Base-by-base conservation (phyloP, 2,329 filamentous ascomycete species). In the Claviceps cyperi region DNA sequence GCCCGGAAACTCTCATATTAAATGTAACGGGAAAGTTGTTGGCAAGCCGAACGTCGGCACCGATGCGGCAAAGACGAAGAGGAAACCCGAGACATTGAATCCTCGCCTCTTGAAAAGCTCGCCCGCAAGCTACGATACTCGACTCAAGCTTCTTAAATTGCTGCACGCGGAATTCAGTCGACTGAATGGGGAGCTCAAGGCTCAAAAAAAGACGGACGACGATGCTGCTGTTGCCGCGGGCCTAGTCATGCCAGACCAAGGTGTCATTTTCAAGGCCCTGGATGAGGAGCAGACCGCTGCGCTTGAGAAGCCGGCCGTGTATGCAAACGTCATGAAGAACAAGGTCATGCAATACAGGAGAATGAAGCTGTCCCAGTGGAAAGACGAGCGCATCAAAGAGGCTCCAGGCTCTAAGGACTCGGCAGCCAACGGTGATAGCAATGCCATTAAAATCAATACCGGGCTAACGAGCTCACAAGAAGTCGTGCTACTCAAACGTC, bases 241-340 rank as follows among this genome's bases (percentile, higher is more conserved):
- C 40, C 68, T 86, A 2, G 59, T 81, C 15, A 63, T 88, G 45
- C 76, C 75, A 1, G 71, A 79, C 1, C 80, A 86, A 59, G 76
- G 82, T 44, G 70, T 90, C 21, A 83, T 89, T 53, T 77, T 75
- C 56, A 71, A 79, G 53, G 78, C 80, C 0, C 69, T 91, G 1
- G 84, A 91, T 56, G 80, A 90, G 53, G 94, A 98, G 66, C 81
- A 94, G 62, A 77, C 77, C 37, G 70, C 80, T 7, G 89, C 89
- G 1, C 72, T 72, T 13, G 79, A 82, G 15, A 83, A 83, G 52
- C 68, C 75, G 1, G 66, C 75, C 0, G 79, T 97, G 28, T 98
- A 98, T 60, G 72, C 76, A 7, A 95, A 94, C 58, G 72, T 89
- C 24, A 80, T 97, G 63, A 94, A 90, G 61, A 85, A 88, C 56